Evolutionary conservation across 805 yeast species (phyloP).

Genomic region (Ogataea siamensis): DNA sequence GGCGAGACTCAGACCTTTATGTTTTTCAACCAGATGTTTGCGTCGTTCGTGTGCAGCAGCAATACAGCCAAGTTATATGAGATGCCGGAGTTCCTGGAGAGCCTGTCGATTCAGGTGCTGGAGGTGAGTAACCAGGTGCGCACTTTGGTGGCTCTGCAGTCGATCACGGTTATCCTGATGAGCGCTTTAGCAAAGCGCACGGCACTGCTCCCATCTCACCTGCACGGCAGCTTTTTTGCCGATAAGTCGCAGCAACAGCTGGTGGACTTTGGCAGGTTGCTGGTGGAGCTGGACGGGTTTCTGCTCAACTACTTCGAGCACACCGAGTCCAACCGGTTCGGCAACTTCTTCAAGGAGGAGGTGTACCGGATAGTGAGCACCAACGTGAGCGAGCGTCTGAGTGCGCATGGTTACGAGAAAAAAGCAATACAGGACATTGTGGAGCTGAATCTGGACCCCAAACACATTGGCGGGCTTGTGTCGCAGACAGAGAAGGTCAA

Average conservation of each 20-base stretch:
- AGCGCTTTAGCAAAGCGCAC: constrained; percentile 13
- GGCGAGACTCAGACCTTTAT: constrained; percentile 6
- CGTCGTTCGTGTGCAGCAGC: constrained; percentile 19
- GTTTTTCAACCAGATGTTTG: constrained; percentile 21
- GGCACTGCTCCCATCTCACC: constrained; percentile 9
- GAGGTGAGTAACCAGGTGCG: constrained; percentile 15
- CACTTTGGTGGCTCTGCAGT: constrained; percentile 17
- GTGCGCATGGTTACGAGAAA: background rate
- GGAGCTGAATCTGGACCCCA: constrained; percentile 19
- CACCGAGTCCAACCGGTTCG: constrained; percentile 15
- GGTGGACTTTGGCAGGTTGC: constrained; percentile 12
- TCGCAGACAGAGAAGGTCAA: constrained; percentile 21
- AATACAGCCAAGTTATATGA: constrained; percentile 16
- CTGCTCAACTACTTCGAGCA: constrained; percentile 14
- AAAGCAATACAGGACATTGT: constrained; percentile 10
- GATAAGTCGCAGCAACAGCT: constrained; percentile 12
- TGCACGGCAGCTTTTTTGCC: background rate
- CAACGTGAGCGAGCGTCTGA: constrained; percentile 10
- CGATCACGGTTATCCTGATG: constrained; percentile 19
- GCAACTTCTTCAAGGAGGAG: constrained; percentile 18
- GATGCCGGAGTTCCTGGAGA: constrained; percentile 23
- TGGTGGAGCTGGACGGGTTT: constrained; percentile 15
- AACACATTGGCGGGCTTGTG: constrained; percentile 17
- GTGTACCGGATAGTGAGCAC: constrained; percentile 15
- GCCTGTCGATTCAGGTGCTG: constrained; percentile 16